Conservation (phyloP, 2,329 filamentous ascomycete species). For the Pyricularia sp. region DNA sequence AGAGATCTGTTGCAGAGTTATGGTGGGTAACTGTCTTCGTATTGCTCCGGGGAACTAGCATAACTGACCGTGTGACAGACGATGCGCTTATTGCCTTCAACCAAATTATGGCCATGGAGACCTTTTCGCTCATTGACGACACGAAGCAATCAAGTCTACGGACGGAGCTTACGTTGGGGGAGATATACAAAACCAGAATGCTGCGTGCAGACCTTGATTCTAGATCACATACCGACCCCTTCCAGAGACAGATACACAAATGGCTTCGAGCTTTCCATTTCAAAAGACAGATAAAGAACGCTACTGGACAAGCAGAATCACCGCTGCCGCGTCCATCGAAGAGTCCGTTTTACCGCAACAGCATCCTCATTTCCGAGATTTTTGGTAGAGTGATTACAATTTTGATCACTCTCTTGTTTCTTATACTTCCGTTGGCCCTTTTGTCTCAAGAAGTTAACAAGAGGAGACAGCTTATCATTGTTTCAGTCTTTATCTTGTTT, state of each 20-base stretch:
- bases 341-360: not conserved
- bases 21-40: not conserved
- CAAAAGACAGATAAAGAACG: too few species aligned
- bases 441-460: not conserved
- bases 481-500: conserved; percentile 9
- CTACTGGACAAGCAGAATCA: not conserved
- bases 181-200: conserved; percentile 23
- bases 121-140: conserved; percentile 13
- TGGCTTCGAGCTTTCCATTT: conserved; percentile 10
- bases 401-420: not conserved
- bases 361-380: not conserved
- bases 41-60: too few species aligned
- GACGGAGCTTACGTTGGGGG: conserved; percentile 17
- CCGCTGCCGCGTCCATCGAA: not conserved
- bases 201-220: conserved; percentile 20
- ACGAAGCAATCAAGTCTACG: conserved; percentile 10
- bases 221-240: conserved; percentile 11
- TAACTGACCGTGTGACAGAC: conserved; percentile 9
- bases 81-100: conserved; percentile 15
- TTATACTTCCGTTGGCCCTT: not conserved
- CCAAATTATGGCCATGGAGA: conserved; percentile 17
- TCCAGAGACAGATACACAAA: conserved; percentile 11
- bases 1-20: not conserved
- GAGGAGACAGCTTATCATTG: not conserved
- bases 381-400: not conserved